Percentiles rank a stretch among this genome's conserved stretches.
Conservation (phyloP, 2,329 filamentous ascomycete species). For the Cryphonectria parasitica region DNA sequence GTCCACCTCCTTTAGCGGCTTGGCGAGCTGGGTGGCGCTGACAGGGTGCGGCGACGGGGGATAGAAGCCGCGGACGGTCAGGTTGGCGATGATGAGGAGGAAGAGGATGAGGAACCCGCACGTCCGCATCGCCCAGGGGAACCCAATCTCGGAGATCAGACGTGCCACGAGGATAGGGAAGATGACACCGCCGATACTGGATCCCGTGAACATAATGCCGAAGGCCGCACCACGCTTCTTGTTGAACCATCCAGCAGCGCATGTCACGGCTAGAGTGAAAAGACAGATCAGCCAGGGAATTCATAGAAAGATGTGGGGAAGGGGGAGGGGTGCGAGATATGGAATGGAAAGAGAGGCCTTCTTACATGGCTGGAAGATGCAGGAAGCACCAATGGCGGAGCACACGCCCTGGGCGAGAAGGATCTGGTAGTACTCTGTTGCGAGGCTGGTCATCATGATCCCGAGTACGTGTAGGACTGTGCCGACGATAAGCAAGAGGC, state of each 20-base stretch:
- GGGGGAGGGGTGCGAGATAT: no score
- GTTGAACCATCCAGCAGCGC: constrained; percentile 31
- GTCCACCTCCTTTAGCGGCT: constrained; percentile 31
- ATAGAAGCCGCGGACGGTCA: constrained; percentile 31
- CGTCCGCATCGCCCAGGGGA: constrained; percentile 37
- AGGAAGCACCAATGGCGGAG: constrained; percentile 26
- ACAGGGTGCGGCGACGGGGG: constrained; percentile 26
- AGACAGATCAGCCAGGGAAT: neutral
- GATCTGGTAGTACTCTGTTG: constrained; percentile 31
- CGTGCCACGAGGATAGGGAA: constrained; percentile 37
- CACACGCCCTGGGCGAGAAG: constrained; percentile 31
- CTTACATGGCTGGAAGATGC: constrained; percentile 23
- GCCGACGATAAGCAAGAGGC: constrained; percentile 50
- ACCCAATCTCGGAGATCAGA: constrained; percentile 35
- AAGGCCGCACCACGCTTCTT: constrained; percentile 34
- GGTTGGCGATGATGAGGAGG: constrained; percentile 34
- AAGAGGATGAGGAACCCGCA: constrained; percentile 36
- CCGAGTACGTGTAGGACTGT: constrained; percentile 55
- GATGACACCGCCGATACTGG: constrained; percentile 37
- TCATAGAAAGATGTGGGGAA: neutral
- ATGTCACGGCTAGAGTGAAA: neutral
- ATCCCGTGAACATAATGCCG: constrained; percentile 34
- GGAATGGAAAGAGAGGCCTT: neutral
- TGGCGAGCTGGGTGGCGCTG: constrained; percentile 4
- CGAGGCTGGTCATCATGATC: constrained; percentile 57